Evolutionary conservation across 2,329 filamentous ascomycete species (phyloP).

Genomic region (Pestalotiopsis sp.): DNA sequence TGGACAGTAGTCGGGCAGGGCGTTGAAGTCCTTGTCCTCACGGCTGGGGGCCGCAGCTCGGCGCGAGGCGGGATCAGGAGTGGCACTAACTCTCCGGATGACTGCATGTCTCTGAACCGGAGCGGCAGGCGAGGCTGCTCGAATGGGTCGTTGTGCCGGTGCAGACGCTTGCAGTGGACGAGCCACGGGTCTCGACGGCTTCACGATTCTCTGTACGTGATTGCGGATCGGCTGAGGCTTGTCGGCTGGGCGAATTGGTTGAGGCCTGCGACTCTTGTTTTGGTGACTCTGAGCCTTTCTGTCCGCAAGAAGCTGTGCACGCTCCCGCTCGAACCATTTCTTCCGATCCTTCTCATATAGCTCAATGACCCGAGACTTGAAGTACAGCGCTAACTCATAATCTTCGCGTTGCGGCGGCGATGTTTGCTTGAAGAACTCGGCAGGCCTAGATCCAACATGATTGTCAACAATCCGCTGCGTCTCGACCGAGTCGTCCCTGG

Average conservation of each 20-base stretch:
- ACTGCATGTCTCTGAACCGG: constrained; percentile 27
- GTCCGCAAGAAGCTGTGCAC: constrained; percentile 48
- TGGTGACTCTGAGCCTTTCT: constrained; percentile 39
- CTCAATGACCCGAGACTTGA: constrained; percentile 53
- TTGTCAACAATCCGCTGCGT: constrained; percentile 49
- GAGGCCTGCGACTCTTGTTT: constrained; percentile 34
- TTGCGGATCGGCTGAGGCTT: constrained; percentile 33
- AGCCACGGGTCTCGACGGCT: constrained; percentile 17
- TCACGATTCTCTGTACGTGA: constrained; percentile 33
- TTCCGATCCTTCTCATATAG: constrained; percentile 43
- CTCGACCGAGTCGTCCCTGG: constrained; percentile 38
- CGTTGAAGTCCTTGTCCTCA: constrained; percentile 79
- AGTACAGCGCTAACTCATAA: constrained; percentile 53
- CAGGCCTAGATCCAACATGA: constrained; percentile 46
- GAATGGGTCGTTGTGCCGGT: constrained; percentile 27
- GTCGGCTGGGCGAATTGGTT: constrained; percentile 41
- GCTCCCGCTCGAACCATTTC: constrained; percentile 52
- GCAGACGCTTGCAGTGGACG: constrained; percentile 30
- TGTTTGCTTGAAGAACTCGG: constrained; percentile 40
- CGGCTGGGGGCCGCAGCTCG: constrained; percentile 64
- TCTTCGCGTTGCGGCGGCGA: constrained; percentile 52
- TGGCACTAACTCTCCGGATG: constrained; percentile 37
- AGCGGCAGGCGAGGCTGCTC: constrained; percentile 20
- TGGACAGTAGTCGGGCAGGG: constrained; percentile 72
- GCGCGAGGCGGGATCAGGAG: constrained; percentile 49